phyloP scores from a whole-genome alignment of 2,329 filamentous ascomycete species.

The Podosphaera aphanis region DNA sequence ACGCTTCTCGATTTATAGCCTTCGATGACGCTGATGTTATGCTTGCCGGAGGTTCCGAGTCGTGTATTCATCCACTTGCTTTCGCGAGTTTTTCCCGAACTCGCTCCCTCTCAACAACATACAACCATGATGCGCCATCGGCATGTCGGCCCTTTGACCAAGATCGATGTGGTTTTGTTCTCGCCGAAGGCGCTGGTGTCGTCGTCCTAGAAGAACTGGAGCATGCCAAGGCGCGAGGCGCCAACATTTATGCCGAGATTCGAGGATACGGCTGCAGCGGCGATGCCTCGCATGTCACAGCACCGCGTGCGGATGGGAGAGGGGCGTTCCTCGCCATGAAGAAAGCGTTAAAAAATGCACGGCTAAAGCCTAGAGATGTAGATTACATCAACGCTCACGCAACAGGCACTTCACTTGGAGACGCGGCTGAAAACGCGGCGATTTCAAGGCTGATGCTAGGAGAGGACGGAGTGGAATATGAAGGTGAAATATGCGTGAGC shows the following conservation, averaged over 20 bases:
- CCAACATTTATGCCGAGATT: constrained; percentile 70
- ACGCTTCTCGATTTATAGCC: constrained; percentile 81
- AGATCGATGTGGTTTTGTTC: constrained; percentile 64
- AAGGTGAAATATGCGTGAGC: constrained; percentile 54
- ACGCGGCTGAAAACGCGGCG: constrained; percentile 67
- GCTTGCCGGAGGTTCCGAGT: constrained; percentile 85
- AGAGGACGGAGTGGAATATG: constrained; percentile 36
- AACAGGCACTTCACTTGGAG: constrained; percentile 66
- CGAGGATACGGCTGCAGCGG: constrained; percentile 75
- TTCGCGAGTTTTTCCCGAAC: constrained; percentile 80
- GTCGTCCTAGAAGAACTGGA: constrained; percentile 74
- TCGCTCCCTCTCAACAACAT: constrained; percentile 60
- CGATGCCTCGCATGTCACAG: constrained; percentile 85
- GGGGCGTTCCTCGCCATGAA: constrained; percentile 74
- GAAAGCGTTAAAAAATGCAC: constrained; percentile 50
- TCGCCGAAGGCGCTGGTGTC: constrained; percentile 77
- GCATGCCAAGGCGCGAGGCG: constrained; percentile 59
- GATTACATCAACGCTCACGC: constrained; percentile 94
- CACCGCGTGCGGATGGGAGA: constrained; percentile 58
- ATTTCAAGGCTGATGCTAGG: constrained; percentile 59
- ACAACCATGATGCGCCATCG: constrained; percentile 44
- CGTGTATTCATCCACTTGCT: constrained; percentile 83
- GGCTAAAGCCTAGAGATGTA: constrained; percentile 42
- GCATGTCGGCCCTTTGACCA: constrained; percentile 76
- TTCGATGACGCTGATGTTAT: constrained; percentile 83